Evolutionary conservation across 1,139 yeast species (phyloP), one percentile per base, ranked within the genome.

Genomic region (Geotrichum klebahnii): DNA sequence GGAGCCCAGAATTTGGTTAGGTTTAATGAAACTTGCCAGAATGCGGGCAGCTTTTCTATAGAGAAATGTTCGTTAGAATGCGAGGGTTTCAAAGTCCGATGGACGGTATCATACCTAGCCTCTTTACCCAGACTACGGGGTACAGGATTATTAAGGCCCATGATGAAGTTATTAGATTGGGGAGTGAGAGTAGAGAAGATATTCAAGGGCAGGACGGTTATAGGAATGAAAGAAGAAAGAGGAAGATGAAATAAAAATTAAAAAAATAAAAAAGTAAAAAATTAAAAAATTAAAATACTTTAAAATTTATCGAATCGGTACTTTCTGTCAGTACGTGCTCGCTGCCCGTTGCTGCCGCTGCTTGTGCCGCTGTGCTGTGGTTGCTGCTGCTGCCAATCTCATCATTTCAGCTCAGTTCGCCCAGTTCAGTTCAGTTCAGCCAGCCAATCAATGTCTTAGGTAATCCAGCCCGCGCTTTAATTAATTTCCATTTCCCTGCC

Each of bases 1-100:
- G 14, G 94, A 90, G 37, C 96, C 96, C 20, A 88, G 79, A 50
- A 89, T 74, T 69, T 90, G 97, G 69, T 92, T 90, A n/a, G 97
- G 97, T 68, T 90, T 90, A 62, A 92, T 78, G 63, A 92, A 92
- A 28, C 95, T 84, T 1, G 96, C 77, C 51, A 92, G 79, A 55
- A 90, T 81, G 65, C 88, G 87, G 23, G 97, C 97, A n/a, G 97
- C 97, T 72, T 92, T 92, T 64, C 92, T 83, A 61, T 48, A 28
- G 12, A 9, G 26, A 14, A 16, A 44, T 24, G 41, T 37, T 34
- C 26, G 39, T 34, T 31, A 31, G 23, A 9, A 10, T 16, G n/a
- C n/a, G 19, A 20, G 29, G 17, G n/a, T 22, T 28, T 16, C 19
- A 5, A n/a, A n/a, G 23, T n/a, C n/a, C n/a, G 23, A 24, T 5